Evolutionary conservation across 148 eudicot genomes (phyloP).

Genomic region (Fallopia convolvulus): DNA sequence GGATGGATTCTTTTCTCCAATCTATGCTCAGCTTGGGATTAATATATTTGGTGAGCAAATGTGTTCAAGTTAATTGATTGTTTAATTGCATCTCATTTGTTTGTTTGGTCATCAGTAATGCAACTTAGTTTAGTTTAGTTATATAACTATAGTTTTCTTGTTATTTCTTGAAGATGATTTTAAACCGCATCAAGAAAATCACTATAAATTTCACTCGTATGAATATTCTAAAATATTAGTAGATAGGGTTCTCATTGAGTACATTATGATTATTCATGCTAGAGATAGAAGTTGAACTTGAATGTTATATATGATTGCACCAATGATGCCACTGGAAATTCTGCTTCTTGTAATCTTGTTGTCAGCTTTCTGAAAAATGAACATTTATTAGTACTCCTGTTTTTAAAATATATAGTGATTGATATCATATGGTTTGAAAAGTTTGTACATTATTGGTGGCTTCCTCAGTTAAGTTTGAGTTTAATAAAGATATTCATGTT

Average conservation of each 20-base stretch:
- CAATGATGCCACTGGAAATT: background rate
- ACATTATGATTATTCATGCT: background rate
- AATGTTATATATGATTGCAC: background rate
- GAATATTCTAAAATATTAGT: background rate
- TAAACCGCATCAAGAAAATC: background rate
- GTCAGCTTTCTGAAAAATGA: background rate
- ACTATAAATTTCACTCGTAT: background rate
- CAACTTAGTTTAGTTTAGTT: background rate
- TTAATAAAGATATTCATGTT: background rate
- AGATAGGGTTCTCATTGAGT: background rate
- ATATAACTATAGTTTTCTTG: background rate
- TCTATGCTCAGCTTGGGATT: constrained; percentile 51
- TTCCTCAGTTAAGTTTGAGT: background rate
- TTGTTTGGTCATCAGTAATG: background rate
- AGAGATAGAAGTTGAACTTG: background rate
- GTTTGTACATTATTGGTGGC: background rate
- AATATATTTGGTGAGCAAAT: constrained; percentile 52
- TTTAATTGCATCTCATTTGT: background rate
- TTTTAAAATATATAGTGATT: background rate
- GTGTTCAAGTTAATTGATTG: background rate
- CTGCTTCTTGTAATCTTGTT: background rate
- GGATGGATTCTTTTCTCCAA: constrained; percentile 71
- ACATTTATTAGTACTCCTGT: background rate
- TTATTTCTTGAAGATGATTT: background rate
- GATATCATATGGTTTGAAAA: background rate